Evolutionary conservation across 2,329 filamentous ascomycete species (phyloP), one percentile per base, ranked within the genome.

Genomic region (Zymoseptoria passerinii): DNA sequence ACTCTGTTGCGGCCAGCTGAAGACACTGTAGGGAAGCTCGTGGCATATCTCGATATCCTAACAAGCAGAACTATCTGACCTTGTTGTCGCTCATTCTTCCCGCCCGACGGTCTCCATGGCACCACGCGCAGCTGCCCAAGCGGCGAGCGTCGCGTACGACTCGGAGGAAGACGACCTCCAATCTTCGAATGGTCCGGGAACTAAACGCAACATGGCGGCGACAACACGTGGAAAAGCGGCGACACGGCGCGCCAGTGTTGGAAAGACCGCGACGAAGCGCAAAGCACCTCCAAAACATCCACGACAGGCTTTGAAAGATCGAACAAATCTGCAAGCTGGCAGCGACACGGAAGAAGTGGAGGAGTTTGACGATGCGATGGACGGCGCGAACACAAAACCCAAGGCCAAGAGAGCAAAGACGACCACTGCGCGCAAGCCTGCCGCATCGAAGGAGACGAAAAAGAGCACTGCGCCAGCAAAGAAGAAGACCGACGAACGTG

Each of bases 231-330:
- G 67, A 27, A 76, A 71, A 57, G 57, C 70, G 19, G 62, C 71
- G 54, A 61, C 72, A 67, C 72, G 74, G 65, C 69, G 72, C 55
- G 66, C 69, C 28, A 75, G 73, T 57, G 72, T 70, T 18, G 67
- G 64, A 7, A 74, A 66, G 27, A 59, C 65, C 3, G 72, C 68
- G 3, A 67, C 71, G 8, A 78, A 76, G 68, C 76, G 76, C 27
- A 70, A 70, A 58, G 67, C 69, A n/a, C 61, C 70, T 44, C 63
- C 67, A 16, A 75, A 71, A 60, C 58, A 65, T 44, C 66, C 71
- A 56, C 74, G 77, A 60, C 74, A 73, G 55, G 75, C 71, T 28
- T 66, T 77, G 50, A 73, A 73, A 13, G 77, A 78, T 61, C 70
- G 70, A 55, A 71, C 71, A 18, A 72, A 73, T 52, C 63, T 68